phyloP scores from a whole-genome alignment of 345 rosid genomes.

The Physaria fendleri region DNA sequence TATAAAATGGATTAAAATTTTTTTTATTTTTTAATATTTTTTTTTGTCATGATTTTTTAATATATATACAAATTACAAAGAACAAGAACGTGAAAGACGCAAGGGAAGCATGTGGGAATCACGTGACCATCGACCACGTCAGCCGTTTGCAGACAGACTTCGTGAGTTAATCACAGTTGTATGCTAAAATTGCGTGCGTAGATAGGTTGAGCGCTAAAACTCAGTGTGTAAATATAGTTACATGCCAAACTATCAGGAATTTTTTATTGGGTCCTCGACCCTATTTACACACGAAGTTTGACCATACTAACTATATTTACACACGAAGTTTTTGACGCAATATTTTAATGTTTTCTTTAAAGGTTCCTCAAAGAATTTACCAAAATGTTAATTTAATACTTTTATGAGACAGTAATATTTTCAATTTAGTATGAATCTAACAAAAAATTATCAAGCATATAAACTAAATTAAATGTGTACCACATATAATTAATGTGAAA shows the following conservation, averaged over 20 bases:
- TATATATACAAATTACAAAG: background rate
- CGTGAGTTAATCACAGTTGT: background rate
- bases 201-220: background rate
- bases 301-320: no score
- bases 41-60: background rate
- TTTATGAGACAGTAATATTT: background rate
- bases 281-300: no score
- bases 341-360: no score
- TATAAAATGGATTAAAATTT: background rate
- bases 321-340: no score
- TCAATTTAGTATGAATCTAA: background rate
- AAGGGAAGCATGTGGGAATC: constrained; percentile 23
- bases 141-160: constrained; percentile 13
- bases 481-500: background rate
- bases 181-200: background rate
- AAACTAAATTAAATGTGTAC: background rate
- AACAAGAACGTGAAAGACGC: constrained; percentile 3
- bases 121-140: constrained; percentile 8
- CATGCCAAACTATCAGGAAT: no score
- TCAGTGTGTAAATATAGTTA: no score
- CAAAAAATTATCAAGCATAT: background rate
- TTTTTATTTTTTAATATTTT: no score
- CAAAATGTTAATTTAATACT: no score
- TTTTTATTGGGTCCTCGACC: no score
- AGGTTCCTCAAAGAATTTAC: no score